Percentiles rank a stretch among this genome's conserved stretches.
Conservation (phyloP, 371 early-diverging fungal genomes). For the Mortierella sp. region DNA sequence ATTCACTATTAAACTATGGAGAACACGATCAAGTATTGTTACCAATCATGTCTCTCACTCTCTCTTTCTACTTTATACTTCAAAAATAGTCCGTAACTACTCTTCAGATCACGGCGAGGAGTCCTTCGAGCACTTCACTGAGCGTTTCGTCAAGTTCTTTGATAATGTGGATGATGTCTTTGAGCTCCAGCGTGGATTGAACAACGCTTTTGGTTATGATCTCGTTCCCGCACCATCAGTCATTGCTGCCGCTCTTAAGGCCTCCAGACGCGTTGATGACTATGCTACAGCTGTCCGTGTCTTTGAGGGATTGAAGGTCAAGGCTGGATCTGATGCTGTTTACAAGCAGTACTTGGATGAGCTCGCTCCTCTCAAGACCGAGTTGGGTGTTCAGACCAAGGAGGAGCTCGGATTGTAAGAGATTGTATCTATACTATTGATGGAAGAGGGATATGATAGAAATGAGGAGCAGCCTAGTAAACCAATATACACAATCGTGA, state of each 20-base stretch:
- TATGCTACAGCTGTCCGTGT: conserved; percentile 94
- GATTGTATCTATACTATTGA: neutral
- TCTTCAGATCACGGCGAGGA: conserved; percentile 79
- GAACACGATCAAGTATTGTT: neutral
- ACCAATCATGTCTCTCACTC: neutral
- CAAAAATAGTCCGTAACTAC: conserved; percentile 59
- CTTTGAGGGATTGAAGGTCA: conserved; percentile 94
- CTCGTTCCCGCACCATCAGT: conserved; percentile 94
- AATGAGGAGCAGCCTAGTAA: neutral
- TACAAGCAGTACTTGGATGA: conserved; percentile 92
- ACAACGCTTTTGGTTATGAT: conserved; percentile 97
- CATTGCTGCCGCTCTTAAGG: conserved; percentile 84
- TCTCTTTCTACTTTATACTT: neutral
- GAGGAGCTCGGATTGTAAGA: conserved; percentile 85
- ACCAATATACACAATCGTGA: neutral
- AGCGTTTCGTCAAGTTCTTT: conserved; percentile 91
- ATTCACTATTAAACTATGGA: neutral
- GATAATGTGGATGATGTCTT: conserved; percentile 94
- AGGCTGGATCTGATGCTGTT: conserved; percentile 87
- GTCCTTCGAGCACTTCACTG: conserved; percentile 85
- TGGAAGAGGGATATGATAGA: neutral
- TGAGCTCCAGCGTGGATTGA: conserved; percentile 97
- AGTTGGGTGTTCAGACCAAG: conserved; percentile 91
- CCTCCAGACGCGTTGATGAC: conserved; percentile 90
- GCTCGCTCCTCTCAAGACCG: conserved; percentile 87